Percentiles rank a stretch among this genome's conserved stretches.
Evolutionary conservation across 345 rosid genomes (phyloP).

Genomic region (Salix arbutifolia): DNA sequence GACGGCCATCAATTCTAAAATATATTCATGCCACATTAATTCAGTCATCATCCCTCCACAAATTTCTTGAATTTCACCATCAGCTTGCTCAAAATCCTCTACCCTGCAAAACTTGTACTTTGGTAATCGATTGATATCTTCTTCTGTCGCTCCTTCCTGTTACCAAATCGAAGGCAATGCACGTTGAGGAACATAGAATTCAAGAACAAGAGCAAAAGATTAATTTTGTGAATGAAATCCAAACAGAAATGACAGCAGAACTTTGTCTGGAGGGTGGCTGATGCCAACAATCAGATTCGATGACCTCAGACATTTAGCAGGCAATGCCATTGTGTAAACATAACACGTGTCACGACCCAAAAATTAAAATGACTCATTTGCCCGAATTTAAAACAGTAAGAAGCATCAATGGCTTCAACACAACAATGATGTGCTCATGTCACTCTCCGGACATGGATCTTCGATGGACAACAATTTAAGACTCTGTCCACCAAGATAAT

Average conservation of each 20-base stretch:
- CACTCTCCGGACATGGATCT: no score
- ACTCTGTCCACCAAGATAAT: no score
- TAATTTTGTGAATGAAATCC: neutral
- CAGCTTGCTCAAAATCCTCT: slow-evolving; percentile 42
- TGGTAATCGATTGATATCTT: slow-evolving; percentile 64
- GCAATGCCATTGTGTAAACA: no score
- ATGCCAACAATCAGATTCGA: neutral
- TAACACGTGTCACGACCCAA: no score
- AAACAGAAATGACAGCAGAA: neutral
- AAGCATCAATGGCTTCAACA: no score
- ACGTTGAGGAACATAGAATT: neutral
- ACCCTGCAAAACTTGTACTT: slow-evolving; percentile 50
- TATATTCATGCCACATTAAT: slow-evolving; percentile 28
- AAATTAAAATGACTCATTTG: no score
- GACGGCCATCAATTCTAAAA: neutral
- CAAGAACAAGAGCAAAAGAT: neutral
- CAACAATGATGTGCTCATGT: no score
- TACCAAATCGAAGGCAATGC: slow-evolving; percentile 1
- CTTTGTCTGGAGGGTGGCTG: neutral
- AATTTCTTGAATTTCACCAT: slow-evolving; percentile 46
- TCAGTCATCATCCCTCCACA: slow-evolving; percentile 63
- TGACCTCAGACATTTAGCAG: neutral
- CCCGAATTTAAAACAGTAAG: no score
- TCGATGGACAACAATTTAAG: no score
- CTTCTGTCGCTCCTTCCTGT: slow-evolving; percentile 84